Percentiles rank a stretch among this genome's conserved stretches.
phyloP scores from a whole-genome alignment of 2,329 filamentous ascomycete species.

The Pseudocercospora fuligena region DNA sequence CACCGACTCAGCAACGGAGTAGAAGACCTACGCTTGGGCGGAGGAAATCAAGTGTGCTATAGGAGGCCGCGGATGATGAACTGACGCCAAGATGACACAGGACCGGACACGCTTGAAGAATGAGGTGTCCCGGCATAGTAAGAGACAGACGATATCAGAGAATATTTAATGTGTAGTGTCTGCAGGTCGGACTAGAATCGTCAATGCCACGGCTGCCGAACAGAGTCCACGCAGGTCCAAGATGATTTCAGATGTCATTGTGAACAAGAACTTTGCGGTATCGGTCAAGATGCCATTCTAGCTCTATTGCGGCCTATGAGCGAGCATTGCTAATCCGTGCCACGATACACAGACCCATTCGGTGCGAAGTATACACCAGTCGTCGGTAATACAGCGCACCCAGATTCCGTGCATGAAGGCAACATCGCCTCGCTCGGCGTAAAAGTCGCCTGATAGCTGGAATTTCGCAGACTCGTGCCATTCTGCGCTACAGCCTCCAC shows the following conservation, averaged over 20 bases:
- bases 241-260: too few relatives aligned
- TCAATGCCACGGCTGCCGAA: neutral
- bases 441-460: constrained; percentile 32
- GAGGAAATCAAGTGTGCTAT: constrained; percentile 24
- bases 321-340: constrained; percentile 1
- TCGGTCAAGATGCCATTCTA: neutral
- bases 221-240: neutral
- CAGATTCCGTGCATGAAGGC: neutral
- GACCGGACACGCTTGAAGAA: neutral
- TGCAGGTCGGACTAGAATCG: constrained; percentile 2
- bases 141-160: neutral
- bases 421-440: neutral
- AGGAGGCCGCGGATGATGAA: neutral
- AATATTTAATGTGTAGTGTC: neutral
- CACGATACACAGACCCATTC: neutral
- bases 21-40: constrained; percentile 31
- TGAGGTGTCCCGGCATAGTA: neutral
- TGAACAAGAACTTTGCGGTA: too few relatives aligned
- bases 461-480: constrained; percentile 31
- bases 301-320: too few relatives aligned
- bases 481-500: constrained; percentile 11
- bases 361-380: neutral
- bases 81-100: neutral
- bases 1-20: constrained; percentile 17
- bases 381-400: neutral